These are phyloP conservation scores for Paraphaeosphaeria minitans DNA, from an alignment of 2,329 filamentous ascomycete species.

Conservation along the genomic window DNA sequence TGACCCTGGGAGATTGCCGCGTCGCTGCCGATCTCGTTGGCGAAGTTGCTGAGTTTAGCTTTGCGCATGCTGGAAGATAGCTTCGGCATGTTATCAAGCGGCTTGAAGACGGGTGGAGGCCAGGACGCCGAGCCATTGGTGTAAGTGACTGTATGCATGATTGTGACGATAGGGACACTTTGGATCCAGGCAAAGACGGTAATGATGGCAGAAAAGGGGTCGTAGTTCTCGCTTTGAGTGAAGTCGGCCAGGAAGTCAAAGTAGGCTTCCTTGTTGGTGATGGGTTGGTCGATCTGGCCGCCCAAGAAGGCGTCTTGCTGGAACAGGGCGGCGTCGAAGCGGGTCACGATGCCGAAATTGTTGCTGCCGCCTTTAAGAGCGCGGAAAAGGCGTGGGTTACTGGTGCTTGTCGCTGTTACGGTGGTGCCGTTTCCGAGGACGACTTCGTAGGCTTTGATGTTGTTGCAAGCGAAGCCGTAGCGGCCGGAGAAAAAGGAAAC, in stretches of 20 bases:
- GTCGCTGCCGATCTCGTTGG: constrained; percentile 19
- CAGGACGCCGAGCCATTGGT: constrained; percentile 21
- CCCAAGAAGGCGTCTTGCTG: constrained; percentile 37
- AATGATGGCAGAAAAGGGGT: constrained; percentile 29
- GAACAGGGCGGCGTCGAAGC: constrained; percentile 22
- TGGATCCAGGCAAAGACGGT: constrained; percentile 23
- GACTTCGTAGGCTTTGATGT: constrained; percentile 36
- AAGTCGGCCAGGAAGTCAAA: constrained; percentile 26
- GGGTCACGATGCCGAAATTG: constrained; percentile 42
- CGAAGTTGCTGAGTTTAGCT: constrained; percentile 22
- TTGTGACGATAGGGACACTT: constrained; percentile 14
- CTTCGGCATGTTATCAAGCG: constrained; percentile 21
- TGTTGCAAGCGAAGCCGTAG: constrained; percentile 38
- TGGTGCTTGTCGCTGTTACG: constrained; percentile 30
- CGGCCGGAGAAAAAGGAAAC: constrained; percentile 35
- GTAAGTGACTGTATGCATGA: constrained; percentile 23
- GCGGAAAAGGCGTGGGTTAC: constrained; percentile 31
- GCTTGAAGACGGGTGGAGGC: constrained; percentile 21
- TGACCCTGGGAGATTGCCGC: constrained; percentile 6
- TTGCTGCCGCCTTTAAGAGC: constrained; percentile 39
- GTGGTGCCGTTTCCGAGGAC: constrained; percentile 40
- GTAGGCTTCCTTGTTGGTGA: constrained; percentile 23
- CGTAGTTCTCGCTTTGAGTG: constrained; percentile 22
- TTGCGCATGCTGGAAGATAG: constrained; percentile 21
- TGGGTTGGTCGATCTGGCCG: constrained; percentile 38